Conservation (phyloP, 805 yeast genomes). For the Saccharomycopsis sp. region DNA sequence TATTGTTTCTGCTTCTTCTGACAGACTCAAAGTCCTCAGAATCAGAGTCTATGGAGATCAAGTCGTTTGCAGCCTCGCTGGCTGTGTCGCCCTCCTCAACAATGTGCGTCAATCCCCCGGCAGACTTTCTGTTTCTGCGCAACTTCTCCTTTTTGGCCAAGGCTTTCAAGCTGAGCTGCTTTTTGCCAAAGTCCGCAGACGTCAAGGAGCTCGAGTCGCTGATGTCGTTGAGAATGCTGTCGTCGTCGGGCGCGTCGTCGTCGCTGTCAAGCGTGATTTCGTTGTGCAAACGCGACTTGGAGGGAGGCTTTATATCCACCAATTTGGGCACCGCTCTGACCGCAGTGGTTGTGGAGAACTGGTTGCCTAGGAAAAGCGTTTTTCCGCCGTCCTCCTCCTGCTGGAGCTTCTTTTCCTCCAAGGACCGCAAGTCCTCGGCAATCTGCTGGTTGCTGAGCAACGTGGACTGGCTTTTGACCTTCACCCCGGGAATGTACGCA, state of each 20-base stretch:
- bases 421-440: constrained; percentile 33
- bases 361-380: constrained; percentile 38
- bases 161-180: constrained; percentile 13
- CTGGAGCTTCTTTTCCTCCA: background rate
- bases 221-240: background rate
- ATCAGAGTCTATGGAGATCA: constrained; percentile 20
- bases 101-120: constrained; percentile 19
- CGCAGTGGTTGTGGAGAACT: constrained; percentile 52
- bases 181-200: constrained; percentile 8
- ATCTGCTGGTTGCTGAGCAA: constrained; percentile 21
- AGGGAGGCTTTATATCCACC: constrained; percentile 37
- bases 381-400: constrained; percentile 19
- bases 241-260: constrained; percentile 4
- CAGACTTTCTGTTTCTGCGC: constrained; percentile 12
- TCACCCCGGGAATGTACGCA: constrained; percentile 92
- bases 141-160: constrained; percentile 3
- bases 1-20: background rate
- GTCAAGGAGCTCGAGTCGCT: constrained; percentile 10
- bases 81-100: constrained; percentile 10
- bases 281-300: constrained; percentile 1
- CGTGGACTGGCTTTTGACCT: constrained; percentile 44
- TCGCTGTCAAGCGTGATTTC: constrained; percentile 8
- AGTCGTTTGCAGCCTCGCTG: constrained; percentile 11
- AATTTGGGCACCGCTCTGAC: constrained; percentile 68
- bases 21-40: constrained; percentile 8